These are phyloP conservation scores for Cyclotella sp. DNA, from an alignment of 108 stramenopile species.

Conservation along the genomic window DNA sequence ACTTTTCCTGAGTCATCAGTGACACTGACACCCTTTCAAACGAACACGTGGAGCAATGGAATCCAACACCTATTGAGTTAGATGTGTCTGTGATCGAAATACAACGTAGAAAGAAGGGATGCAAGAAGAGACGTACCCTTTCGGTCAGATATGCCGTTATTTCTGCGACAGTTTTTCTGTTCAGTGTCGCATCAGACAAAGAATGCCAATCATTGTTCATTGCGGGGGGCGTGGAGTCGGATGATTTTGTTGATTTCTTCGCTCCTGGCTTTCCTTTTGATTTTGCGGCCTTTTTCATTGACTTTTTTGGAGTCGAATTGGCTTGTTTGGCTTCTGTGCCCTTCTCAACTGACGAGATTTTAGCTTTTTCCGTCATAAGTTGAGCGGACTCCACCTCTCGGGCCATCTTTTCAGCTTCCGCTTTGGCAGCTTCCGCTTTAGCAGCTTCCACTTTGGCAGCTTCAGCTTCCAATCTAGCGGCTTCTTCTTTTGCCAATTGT, in stretches of 20 bases:
- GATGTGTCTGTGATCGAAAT: background rate
- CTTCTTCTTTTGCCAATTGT: conserved; percentile 16
- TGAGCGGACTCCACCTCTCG: conserved; percentile 36
- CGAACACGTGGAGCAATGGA: background rate
- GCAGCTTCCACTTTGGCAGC: no score
- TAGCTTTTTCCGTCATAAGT: conserved; percentile 33
- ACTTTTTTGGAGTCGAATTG: background rate
- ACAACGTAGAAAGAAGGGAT: background rate
- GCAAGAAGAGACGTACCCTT: conserved; percentile 20
- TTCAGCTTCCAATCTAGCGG: background rate
- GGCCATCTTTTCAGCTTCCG: conserved; percentile 23
- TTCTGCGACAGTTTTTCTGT: conserved; percentile 49
- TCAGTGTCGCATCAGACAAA: conserved; percentile 47
- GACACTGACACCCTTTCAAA: conserved; percentile 28
- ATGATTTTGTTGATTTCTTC: conserved; percentile 7
- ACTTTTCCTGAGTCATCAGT: conserved; percentile 36
- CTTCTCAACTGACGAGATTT: conserved; percentile 5
- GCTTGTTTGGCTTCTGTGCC: conserved; percentile 17
- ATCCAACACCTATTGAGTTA: background rate
- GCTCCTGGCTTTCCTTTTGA: conserved; percentile 22
- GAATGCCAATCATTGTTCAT: conserved; percentile 26
- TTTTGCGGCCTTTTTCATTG: conserved; percentile 4
- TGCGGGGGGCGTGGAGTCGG: background rate
- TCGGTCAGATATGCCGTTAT: conserved; percentile 46
- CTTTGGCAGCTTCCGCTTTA: conserved; percentile 22